Evolutionary conservation across 495 filamentous ascomycete genomes (phyloP).

Genomic region (Jackrogersella minutella): DNA sequence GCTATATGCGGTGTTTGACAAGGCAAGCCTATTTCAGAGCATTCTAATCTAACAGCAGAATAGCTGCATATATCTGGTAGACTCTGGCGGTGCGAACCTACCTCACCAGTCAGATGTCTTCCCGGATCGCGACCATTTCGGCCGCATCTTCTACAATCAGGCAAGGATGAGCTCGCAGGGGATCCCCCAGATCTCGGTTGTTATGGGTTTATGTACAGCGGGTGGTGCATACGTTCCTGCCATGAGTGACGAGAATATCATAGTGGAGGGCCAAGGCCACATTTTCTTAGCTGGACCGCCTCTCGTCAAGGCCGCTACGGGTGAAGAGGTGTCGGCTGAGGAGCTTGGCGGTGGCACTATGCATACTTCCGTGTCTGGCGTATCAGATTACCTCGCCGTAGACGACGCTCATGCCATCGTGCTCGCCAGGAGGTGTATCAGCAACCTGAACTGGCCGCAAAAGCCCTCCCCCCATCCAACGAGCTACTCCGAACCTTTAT

Average conservation of each 20-base stretch:
- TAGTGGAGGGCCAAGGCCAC: slow-evolving; percentile 91
- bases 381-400: slow-evolving; percentile 94
- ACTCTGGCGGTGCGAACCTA: slow-evolving; percentile 95
- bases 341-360: slow-evolving; percentile 93
- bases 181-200: slow-evolving; percentile 93
- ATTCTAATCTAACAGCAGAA: slow-evolving; percentile 11
- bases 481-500: slow-evolving; percentile 72
- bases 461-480: slow-evolving; percentile 30
- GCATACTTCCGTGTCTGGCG: slow-evolving; percentile 90
- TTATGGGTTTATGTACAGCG: slow-evolving; percentile 98
- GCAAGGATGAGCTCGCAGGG: slow-evolving; percentile 86
- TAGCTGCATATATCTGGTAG: slow-evolving; percentile 92
- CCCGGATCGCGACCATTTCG: slow-evolving; percentile 94
- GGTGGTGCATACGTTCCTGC: slow-evolving; percentile 96
- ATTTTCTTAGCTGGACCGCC: slow-evolving; percentile 97
- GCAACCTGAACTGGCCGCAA: slow-evolving; percentile 85
- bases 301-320: slow-evolving; percentile 95
- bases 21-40: background rate
- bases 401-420: slow-evolving; percentile 94
- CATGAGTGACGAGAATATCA: slow-evolving; percentile 98
- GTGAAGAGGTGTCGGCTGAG: slow-evolving; percentile 91
- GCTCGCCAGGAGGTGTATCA: slow-evolving; percentile 81
- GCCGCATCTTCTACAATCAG: slow-evolving; percentile 98
- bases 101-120: slow-evolving; percentile 97
- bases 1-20: background rate